Evolutionary conservation across 805 yeast genomes (phyloP).

Genomic region (Ogataea naganishii): DNA sequence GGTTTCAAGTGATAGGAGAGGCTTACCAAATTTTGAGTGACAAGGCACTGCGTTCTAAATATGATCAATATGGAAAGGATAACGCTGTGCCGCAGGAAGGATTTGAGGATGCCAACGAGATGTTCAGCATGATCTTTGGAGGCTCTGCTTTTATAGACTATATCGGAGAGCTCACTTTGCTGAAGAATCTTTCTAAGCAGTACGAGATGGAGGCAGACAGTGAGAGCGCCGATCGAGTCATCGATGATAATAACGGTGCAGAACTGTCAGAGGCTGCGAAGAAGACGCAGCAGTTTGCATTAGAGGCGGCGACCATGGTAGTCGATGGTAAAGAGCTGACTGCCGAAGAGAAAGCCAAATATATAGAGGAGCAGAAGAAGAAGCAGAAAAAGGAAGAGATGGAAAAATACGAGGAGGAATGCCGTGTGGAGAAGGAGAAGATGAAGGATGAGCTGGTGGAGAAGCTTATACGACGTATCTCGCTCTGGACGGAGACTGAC

Average conservation of each 20-base stretch:
- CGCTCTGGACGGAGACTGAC: conserved; percentile 44
- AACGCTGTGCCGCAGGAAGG: conserved; percentile 62
- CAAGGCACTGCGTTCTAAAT: conserved; percentile 53
- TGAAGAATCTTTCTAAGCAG: conserved; percentile 54
- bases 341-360: conserved; percentile 21
- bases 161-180: conserved; percentile 69
- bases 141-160: conserved; percentile 73
- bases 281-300: conserved; percentile 37
- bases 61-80: conserved; percentile 82
- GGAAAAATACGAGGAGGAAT: conserved; percentile 69
- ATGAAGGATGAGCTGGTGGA: conserved; percentile 40
- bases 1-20: conserved; percentile 68
- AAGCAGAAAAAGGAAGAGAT: conserved; percentile 41
- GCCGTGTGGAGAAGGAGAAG: conserved; percentile 48
- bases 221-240: background rate
- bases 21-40: conserved; percentile 82
- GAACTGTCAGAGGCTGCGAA: conserved; percentile 29
- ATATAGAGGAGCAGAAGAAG: conserved; percentile 19
- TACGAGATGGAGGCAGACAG: conserved; percentile 32
- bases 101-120: conserved; percentile 80
- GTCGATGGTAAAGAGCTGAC: conserved; percentile 14
- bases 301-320: conserved; percentile 16
- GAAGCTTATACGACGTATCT: conserved; percentile 40
- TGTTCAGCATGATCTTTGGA: conserved; percentile 76
- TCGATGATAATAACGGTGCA: background rate